Evolutionary conservation across 768 basidiomycete species (phyloP), one percentile per base, ranked within the genome.

Genomic region (Asterophora lycoperdoides): DNA sequence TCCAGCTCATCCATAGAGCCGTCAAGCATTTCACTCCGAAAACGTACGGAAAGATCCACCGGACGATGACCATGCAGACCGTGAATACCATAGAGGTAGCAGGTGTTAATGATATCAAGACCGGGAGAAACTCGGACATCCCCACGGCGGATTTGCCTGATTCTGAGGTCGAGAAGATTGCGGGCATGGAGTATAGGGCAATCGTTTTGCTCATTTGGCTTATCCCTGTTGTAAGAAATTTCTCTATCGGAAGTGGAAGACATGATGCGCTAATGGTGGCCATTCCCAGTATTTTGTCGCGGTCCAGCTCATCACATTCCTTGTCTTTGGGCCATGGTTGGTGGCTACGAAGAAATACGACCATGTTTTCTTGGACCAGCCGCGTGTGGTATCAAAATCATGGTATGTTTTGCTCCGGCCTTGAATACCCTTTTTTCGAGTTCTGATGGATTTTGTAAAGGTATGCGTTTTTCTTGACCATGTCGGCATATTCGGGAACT

Each of bases 121-220:
- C 83, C 5, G 79, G 80, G 4, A 66, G 83, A 15, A 88, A 86
- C 58, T 83, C 79, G 5, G 68, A 77, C 52, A 78, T 83, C 53
- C 63, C 68, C 34, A 75, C 70, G 10, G 77, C 78, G 28, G 73
- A 63, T 52, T 61, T 92, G 58, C 78, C 76, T 3, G 75, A 80
- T 53, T 83, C 86, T 15, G 76, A 89, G 60, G 60, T 86, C 47
- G 86, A 89, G 59, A 74, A 82, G 53, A 65, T 92, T 14, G 87
- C 88, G 3, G 88, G 88, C 0, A 78, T 86, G 18, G 89, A 92
- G 66, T 89, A 83, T 62, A 66, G 80, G 3, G 83, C 86, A 3
- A 63, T 89, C 55, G 69, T 70, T 44, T 49, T 78, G 46, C 62
- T 79, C 55, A 78, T 73, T 50, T 79, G 72, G 57, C 53, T 79